A percentile compares a stretch with the other conserved stretches of the same genome.
Evolutionary conservation across 2,329 filamentous ascomycete species (phyloP).

Genomic region (Aspergillus pseudonomiae): DNA sequence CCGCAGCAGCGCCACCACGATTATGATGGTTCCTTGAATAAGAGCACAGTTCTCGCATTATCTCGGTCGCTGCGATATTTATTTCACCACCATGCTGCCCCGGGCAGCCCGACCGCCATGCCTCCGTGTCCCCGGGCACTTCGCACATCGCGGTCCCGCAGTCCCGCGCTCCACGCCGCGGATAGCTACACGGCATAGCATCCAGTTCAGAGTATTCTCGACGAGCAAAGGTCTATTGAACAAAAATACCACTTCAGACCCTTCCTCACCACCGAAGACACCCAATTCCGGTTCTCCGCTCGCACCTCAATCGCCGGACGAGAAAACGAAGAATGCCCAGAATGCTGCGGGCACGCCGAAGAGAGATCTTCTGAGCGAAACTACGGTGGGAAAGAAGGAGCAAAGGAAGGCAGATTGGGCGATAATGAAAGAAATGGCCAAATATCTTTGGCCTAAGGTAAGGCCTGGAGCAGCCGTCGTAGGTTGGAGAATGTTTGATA

Average conservation of each 20-base stretch:
- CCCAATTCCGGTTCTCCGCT: constrained; percentile 17
- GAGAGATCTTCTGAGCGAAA: constrained; percentile 65
- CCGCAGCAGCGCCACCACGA: constrained; percentile 18
- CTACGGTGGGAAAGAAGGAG: constrained; percentile 72
- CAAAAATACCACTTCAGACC: constrained; percentile 26
- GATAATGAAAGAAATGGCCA: constrained; percentile 96
- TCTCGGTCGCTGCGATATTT: constrained; percentile 11
- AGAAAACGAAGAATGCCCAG: constrained; percentile 25
- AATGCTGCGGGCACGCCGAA: constrained; percentile 38
- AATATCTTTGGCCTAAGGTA: constrained; percentile 91
- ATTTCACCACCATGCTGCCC: constrained; percentile 37
- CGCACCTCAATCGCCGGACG: constrained; percentile 21
- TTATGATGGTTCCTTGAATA: constrained; percentile 30
- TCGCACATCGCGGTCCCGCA: constrained; percentile 28
- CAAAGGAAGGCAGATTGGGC: constrained; percentile 98
- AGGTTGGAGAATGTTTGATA: constrained; percentile 9
- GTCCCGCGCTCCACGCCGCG: constrained; percentile 27
- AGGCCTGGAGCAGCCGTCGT: constrained; percentile 8
- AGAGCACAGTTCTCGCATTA: background rate
- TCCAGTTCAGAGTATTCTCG: constrained; percentile 36
- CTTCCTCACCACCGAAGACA: constrained; percentile 17
- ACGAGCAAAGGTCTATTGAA: constrained; percentile 24
- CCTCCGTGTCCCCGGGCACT: constrained; percentile 34
- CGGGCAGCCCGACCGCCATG: constrained; percentile 40
- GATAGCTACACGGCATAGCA: constrained; percentile 25